These are phyloP conservation scores for Solanum chilense DNA, from an alignment of 257 asterid species.

Conservation along the genomic window DNA sequence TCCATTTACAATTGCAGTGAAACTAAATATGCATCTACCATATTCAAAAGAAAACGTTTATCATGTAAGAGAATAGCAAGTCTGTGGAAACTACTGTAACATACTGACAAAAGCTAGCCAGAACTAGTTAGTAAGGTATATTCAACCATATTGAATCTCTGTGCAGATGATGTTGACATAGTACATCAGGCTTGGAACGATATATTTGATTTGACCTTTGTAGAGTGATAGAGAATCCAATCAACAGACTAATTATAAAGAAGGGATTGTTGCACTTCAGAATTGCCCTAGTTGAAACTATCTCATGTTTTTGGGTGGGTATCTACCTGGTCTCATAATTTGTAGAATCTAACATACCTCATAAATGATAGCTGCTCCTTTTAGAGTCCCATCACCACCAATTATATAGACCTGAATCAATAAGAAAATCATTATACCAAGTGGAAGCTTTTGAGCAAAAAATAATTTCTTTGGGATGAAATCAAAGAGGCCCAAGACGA, in stretches of 20 bases:
- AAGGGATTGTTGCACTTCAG: not conserved
- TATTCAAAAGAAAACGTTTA: not conserved
- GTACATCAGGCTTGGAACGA: not conserved
- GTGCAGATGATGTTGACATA: not conserved
- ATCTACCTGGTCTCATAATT: not conserved
- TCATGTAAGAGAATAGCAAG: not conserved
- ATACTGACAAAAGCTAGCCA: not conserved
- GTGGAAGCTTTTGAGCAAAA: not conserved
- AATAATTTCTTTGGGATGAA: not conserved
- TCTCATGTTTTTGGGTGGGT: not conserved
- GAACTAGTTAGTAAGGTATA: not conserved
- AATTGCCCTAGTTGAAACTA: not conserved
- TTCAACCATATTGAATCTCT: not conserved
- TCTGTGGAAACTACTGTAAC: not conserved
- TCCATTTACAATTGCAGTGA: not conserved
- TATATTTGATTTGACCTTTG: not conserved
- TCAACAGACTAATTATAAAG: not conserved
- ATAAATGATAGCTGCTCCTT: constrained; percentile 79
- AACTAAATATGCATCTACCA: not conserved
- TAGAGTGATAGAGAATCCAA: not conserved
- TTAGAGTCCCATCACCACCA: constrained; percentile 97
- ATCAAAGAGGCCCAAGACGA: not conserved
- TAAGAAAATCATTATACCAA: constrained; percentile 21
- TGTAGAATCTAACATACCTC: constrained; percentile 35
- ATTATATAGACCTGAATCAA: constrained; percentile 82